phyloP scores from a whole-genome alignment of 257 asterid species.

The Lycium ferocissimum region DNA sequence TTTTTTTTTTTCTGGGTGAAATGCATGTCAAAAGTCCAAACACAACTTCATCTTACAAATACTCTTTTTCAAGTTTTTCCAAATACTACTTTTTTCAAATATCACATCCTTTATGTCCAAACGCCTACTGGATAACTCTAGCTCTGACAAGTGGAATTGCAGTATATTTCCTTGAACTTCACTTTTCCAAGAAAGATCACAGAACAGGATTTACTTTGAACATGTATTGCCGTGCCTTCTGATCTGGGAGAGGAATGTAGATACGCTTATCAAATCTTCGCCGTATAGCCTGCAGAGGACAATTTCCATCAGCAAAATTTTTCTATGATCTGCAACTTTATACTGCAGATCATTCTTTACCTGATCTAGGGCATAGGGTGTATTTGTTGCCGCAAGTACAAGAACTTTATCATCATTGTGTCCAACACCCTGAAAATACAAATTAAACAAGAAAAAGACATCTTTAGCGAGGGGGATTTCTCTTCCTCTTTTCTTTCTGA shows the following conservation, averaged over 20 bases:
- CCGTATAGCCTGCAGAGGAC: conserved; percentile 72
- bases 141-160: not conserved
- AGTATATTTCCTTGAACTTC: not conserved
- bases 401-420: conserved; percentile 98
- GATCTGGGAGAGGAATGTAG: conserved; percentile 93
- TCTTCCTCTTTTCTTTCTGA: no score
- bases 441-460: conserved; percentile 26
- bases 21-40: no score
- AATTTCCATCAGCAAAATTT: not conserved
- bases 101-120: no score
- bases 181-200: not conserved
- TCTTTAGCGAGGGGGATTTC: not conserved
- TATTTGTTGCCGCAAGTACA: conserved; percentile 97
- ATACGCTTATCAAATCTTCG: conserved; percentile 96
- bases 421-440: conserved; percentile 77
- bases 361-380: conserved; percentile 99
- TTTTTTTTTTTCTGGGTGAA: no score
- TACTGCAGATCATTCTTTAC: conserved; percentile 41
- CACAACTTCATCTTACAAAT: no score
- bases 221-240: conserved; percentile 96
- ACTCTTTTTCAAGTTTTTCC: no score
- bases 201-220: conserved; percentile 64
- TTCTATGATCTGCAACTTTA: not conserved
- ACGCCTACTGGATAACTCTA: not conserved
- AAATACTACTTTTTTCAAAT: no score